Evolutionary conservation across 2,329 filamentous ascomycete genomes (phyloP).

Genomic region (Stagonosporopsis rhizophila): DNA sequence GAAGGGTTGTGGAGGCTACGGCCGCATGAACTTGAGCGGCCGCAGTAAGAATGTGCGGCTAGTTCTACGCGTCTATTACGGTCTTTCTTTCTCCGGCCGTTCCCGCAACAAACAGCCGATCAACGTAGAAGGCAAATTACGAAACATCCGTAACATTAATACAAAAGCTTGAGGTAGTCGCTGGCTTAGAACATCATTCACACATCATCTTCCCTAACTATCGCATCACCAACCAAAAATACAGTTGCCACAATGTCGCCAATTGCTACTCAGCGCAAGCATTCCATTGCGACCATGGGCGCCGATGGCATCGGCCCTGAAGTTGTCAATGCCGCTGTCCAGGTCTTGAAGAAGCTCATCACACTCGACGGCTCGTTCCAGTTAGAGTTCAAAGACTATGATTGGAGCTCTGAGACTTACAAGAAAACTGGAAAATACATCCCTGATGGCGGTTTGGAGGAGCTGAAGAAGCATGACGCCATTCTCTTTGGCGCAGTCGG

Average conservation of each 20-base stretch:
- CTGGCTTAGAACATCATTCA: not conserved
- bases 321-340: conserved; percentile 69
- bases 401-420: conserved; percentile 73
- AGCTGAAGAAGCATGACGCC: conserved; percentile 66
- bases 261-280: conserved; percentile 28
- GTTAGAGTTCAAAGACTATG: conserved; percentile 67
- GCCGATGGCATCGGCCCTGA: conserved; percentile 75
- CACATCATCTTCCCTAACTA: not conserved
- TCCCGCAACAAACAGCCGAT: conserved; percentile 22
- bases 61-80: not conserved
- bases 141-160: not conserved
- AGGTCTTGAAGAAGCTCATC: conserved; percentile 64
- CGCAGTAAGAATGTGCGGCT: conserved; percentile 19
- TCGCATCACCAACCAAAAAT: not conserved
- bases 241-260: conserved; percentile 31
- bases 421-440: conserved; percentile 71
- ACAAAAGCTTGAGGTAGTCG: conserved; percentile 1
- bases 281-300: conserved; percentile 60
- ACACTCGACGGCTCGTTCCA: conserved; percentile 63
- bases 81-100: conserved; percentile 25
- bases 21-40: not conserved
- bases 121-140: not conserved
- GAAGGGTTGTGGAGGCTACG: not conserved
- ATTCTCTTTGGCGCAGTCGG: conserved; percentile 74
- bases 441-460: conserved; percentile 65